A percentile compares a stretch with the other conserved stretches of the same genome.
phyloP scores from a whole-genome alignment of 2,329 filamentous ascomycete species.

The Passalora sequoiae region DNA sequence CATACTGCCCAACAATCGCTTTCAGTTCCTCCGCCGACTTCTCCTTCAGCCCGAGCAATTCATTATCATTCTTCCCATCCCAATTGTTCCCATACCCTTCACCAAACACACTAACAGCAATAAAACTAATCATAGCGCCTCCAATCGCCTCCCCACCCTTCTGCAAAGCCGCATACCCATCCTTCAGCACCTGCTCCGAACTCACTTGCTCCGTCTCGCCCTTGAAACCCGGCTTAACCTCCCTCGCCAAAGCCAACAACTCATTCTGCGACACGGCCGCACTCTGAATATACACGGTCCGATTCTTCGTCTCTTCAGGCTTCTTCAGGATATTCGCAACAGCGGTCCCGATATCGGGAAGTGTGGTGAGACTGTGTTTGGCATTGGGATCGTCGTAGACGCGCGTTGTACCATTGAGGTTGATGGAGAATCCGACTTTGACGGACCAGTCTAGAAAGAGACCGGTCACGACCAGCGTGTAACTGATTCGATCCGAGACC shows the following conservation, averaged over 20 bases:
- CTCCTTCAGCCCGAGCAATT: conserved; percentile 34
- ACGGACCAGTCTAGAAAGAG: conserved; percentile 38
- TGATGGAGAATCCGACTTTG: conserved; percentile 24
- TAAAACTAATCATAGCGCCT: conserved; percentile 29
- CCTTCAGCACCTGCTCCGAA: conserved; percentile 29
- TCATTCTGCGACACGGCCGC: conserved; percentile 35
- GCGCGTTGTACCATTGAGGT: conserved; percentile 26
- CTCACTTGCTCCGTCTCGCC: conserved; percentile 20
- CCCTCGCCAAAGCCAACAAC: conserved; percentile 34
- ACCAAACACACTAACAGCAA: conserved; percentile 27
- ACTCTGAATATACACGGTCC: conserved; percentile 36
- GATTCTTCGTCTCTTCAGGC: conserved; percentile 34
- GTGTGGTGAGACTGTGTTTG: conserved; percentile 30
- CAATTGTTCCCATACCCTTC: conserved; percentile 33
- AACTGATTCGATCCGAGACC: conserved; percentile 30
- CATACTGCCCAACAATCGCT: conserved; percentile 24
- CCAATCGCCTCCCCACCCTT: conserved; percentile 22
- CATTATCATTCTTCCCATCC: conserved; percentile 33
- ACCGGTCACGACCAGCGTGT: conserved; percentile 33
- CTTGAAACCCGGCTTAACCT: conserved; percentile 31
- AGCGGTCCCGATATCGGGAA: conserved; percentile 32
- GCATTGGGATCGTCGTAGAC: conserved; percentile 36
- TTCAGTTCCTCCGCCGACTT: conserved; percentile 28
- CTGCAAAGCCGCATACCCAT: conserved; percentile 29
- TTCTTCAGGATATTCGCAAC: conserved; percentile 33